Percentiles rank a stretch among this genome's conserved stretches.
These are phyloP conservation scores for Xanthoconium stramineum DNA, from an alignment of 768 basidiomycete species.

Conservation along the genomic window DNA sequence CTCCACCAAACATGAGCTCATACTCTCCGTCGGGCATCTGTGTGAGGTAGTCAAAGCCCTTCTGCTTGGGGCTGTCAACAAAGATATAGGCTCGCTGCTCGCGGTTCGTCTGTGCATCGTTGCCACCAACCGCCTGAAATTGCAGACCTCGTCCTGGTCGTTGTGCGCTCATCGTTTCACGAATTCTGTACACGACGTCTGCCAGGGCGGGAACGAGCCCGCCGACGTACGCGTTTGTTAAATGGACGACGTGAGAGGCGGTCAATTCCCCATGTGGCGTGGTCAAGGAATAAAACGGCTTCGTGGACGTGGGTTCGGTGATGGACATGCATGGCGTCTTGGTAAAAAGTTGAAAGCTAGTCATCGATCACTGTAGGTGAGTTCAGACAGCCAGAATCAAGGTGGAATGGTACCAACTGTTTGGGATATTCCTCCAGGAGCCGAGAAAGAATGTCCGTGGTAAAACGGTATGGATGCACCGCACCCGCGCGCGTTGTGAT, in stretches of 20 bases:
- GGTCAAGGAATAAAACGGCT: conserved; percentile 35
- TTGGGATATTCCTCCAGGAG: conserved; percentile 49
- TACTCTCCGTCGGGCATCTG: conserved; percentile 47
- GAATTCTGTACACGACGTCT: conserved; percentile 29
- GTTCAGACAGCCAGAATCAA: neutral
- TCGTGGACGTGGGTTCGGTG: conserved; percentile 19
- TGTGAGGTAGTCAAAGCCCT: conserved; percentile 65
- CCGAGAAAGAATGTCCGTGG: conserved; percentile 44
- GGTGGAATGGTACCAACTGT: conserved; percentile 21
- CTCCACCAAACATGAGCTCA: conserved; percentile 70
- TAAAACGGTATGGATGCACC: too few relatives aligned
- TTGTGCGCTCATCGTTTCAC: conserved; percentile 66
- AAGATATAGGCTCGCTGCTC: conserved; percentile 61
- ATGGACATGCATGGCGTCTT: conserved; percentile 41
- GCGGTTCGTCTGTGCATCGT: conserved; percentile 18
- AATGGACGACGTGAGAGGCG: conserved; percentile 46
- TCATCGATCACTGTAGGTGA: neutral
- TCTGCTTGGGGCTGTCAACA: conserved; percentile 38
- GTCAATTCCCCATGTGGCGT: conserved; percentile 42
- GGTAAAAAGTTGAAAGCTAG: conserved; percentile 42
- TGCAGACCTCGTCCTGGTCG: conserved; percentile 42
- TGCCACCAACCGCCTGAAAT: conserved; percentile 1
- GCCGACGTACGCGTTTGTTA: conserved; percentile 54
- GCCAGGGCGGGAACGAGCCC: conserved; percentile 43
- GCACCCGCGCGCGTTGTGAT: conserved; percentile 57